phyloP scores from a whole-genome alignment of 116 monocot genomes.

The Papilionanthe hybrid region DNA sequence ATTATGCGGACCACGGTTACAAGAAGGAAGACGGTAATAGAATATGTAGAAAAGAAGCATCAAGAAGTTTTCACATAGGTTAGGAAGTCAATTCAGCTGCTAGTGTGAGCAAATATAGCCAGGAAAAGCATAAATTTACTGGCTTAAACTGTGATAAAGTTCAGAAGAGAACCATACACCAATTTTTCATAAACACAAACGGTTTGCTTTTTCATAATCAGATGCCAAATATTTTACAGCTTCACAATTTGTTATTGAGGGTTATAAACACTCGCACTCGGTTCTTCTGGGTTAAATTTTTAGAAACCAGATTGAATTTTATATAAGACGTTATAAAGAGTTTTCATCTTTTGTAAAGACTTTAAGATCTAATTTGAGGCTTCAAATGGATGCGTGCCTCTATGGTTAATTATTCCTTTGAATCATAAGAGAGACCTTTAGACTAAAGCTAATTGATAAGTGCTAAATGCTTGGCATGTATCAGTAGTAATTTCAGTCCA shows the following conservation, averaged over 20 bases:
- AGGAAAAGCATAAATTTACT: neutral
- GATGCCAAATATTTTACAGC: neutral
- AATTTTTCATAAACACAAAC: neutral
- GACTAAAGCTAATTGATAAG: too few species aligned
- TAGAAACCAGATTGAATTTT: too few species aligned
- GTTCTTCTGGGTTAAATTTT: too few species aligned
- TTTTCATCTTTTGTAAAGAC: too few species aligned
- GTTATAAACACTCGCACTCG: too few species aligned
- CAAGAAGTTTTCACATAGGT: neutral
- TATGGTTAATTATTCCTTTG: too few species aligned
- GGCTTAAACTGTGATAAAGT: neutral
- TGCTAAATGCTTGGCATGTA: too few species aligned
- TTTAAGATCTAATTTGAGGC: too few species aligned
- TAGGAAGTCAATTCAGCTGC: neutral
- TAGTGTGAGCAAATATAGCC: neutral
- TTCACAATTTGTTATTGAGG: neutral
- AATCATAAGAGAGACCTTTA: too few species aligned
- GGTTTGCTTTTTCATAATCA: neutral
- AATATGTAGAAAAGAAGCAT: neutral
- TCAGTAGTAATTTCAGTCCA: too few species aligned
- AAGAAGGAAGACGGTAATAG: neutral
- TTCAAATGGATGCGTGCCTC: too few species aligned
- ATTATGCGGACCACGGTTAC: neutral
- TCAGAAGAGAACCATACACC: neutral
- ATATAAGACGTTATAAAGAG: too few species aligned